Evolutionary conservation across 495 filamentous ascomycete genomes (phyloP), one percentile per base, ranked within the genome.

Genomic region (Aspergillus biplanus): DNA sequence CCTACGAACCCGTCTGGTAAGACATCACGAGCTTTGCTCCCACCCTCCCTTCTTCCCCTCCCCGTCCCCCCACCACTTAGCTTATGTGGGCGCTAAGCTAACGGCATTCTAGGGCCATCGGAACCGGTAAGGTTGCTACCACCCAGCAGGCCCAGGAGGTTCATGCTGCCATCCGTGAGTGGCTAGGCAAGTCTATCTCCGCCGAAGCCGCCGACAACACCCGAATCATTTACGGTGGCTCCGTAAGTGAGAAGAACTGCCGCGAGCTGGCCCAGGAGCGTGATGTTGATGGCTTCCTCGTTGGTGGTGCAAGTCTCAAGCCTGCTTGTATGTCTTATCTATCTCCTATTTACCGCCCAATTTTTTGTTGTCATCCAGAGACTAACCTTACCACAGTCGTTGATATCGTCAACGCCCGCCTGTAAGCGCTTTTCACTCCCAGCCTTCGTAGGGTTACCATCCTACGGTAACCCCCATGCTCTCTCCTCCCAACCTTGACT

Each of bases 201-300:
- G 74, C 87, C 42, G 77, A 87, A 64, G 90, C 86, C 52, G 83
- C 90, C 65, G 89, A 93, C 53, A 83, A 84, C 73, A 95, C 94
- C 53, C 86, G 95, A 67, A 88, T 99, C 72, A 87, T 99, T 68
- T 99, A 99, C 78, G 95, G 95, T 64, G 95, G 95, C 66, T 94
- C 90, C 70, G 95, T 99, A 67, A 97, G 85, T 73, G 95, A 96
- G 83, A 97, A 97, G 90, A 99, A 99, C 87, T 95, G 91, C 83
- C 88, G 86, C 71, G 94, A 97, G 33, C 86, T 99, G 70, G 89
- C 90, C 67, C 90, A 90, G 81, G 86, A 97, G 86, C 74, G 83
- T 62, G 96, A 99, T 82, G 94, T 99, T 78, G 95, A 99, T 77
- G 95, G 95, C 21, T 99, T 99, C 85, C 86, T 99, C 69, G 95